Evolutionary conservation across 768 basidiomycete species (phyloP).

Genomic region (Boletus patriciae): DNA sequence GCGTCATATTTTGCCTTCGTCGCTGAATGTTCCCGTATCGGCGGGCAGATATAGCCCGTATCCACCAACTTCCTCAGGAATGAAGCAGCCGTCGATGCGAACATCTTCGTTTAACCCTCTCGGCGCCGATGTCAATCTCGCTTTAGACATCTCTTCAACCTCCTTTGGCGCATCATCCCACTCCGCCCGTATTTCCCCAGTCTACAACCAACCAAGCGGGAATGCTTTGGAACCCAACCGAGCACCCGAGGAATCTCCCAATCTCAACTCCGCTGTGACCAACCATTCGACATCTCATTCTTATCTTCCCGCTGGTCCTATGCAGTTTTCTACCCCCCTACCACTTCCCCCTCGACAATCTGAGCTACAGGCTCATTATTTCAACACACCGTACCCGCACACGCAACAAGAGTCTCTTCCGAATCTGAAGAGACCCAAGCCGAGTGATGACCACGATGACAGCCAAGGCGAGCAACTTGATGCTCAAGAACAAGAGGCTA

Average conservation of each 20-base stretch:
- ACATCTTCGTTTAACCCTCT: slow-evolving; percentile 13
- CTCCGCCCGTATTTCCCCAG: slow-evolving; percentile 7
- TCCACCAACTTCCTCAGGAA: slow-evolving; percentile 10
- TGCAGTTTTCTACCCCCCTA: slow-evolving; percentile 33
- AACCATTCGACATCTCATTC: slow-evolving; percentile 10
- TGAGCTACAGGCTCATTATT: slow-evolving; percentile 30
- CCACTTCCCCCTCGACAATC: slow-evolving; percentile 30
- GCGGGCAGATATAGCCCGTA: slow-evolving; percentile 11
- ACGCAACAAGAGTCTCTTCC: slow-evolving; percentile 1
- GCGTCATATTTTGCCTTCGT: slow-evolving; percentile 2
- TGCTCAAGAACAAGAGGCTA: slow-evolving; percentile 20
- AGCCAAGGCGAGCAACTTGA: slow-evolving; percentile 20
- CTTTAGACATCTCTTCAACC: slow-evolving; percentile 18
- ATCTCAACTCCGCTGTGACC: background rate
- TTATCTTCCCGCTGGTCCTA: slow-evolving; percentile 26
- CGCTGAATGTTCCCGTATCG: slow-evolving; percentile 2
- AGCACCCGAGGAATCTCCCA: slow-evolving; percentile 15
- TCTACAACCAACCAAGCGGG: slow-evolving; percentile 14
- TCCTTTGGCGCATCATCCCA: slow-evolving; percentile 13
- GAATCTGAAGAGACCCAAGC: slow-evolving; percentile 22
- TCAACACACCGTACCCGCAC: slow-evolving; percentile 8
- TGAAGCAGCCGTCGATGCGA: slow-evolving; percentile 8
- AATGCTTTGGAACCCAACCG: slow-evolving; percentile 14
- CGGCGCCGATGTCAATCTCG: slow-evolving; percentile 2
- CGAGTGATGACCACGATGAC: slow-evolving; percentile 19